Evolutionary conservation across 2,329 filamentous ascomycete genomes (phyloP).

Genomic region (Fusarium camptoceras): DNA sequence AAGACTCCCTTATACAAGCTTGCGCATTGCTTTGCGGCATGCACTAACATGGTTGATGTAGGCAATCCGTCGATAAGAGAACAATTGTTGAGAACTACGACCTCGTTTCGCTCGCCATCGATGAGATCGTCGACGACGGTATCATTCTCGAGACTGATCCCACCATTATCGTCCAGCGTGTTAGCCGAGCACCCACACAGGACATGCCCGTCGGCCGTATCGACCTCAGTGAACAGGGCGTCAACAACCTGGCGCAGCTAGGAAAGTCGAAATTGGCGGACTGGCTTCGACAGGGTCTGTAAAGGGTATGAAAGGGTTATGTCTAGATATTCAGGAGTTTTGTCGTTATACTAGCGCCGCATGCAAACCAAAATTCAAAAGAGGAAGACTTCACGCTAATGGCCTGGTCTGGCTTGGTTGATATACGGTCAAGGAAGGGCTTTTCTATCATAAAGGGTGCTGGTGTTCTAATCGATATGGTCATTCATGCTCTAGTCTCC

Average conservation of each 20-base stretch:
- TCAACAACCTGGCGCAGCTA: constrained; percentile 93
- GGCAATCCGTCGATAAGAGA: constrained; percentile 95
- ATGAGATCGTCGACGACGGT: constrained; percentile 95
- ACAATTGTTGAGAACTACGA: constrained; percentile 99
- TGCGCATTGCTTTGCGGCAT: not conserved
- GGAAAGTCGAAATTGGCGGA: constrained; percentile 92
- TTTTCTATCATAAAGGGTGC: constrained; percentile 44
- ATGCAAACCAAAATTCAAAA: constrained; percentile 42
- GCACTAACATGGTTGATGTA: constrained; percentile 52
- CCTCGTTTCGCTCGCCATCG: constrained; percentile 90
- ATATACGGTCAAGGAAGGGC: constrained; percentile 31
- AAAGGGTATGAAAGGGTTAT: constrained; percentile 44
- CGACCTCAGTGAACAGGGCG: constrained; percentile 93
- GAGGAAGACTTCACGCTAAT: constrained; percentile 37
- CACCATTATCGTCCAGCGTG: constrained; percentile 89
- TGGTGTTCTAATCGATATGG: constrained; percentile 48
- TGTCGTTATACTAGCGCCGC: constrained; percentile 48
- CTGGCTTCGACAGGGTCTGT: constrained; percentile 87
- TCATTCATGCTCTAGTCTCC: constrained; percentile 63
- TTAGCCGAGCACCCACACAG: constrained; percentile 90
- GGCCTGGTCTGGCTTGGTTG: constrained; percentile 39
- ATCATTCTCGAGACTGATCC: constrained; percentile 98
- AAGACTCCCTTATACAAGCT: constrained; percentile 47
- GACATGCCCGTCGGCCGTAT: constrained; percentile 94
- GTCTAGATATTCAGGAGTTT: constrained; percentile 43